These are phyloP conservation scores for Hydnomerulius pinastri DNA, from an alignment of 768 basidiomycete genomes.

Conservation along the genomic window DNA sequence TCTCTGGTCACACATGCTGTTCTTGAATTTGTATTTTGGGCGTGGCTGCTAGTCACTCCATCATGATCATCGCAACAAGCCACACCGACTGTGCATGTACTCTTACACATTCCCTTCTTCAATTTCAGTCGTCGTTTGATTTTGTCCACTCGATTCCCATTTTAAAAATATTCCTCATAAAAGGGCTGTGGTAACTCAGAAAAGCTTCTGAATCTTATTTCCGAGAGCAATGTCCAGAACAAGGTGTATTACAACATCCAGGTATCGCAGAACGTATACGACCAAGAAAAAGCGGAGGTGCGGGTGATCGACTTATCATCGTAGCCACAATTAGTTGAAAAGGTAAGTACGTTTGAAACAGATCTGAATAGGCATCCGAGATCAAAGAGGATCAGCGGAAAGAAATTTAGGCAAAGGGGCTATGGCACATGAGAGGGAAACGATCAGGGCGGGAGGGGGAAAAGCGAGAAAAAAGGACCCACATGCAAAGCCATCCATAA, in stretches of 20 bases:
- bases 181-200: not conserved
- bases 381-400: constrained; percentile 11
- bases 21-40: constrained; percentile 17
- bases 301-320: constrained; percentile 16
- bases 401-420: constrained; percentile 1
- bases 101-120: not conserved
- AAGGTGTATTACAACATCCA: constrained; percentile 39
- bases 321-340: constrained; percentile 24
- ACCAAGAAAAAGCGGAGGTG: constrained; percentile 25
- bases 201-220: constrained; percentile 13
- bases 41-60: constrained; percentile 1
- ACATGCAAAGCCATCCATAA: constrained; percentile 23
- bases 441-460: constrained; percentile 1
- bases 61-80: constrained; percentile 9
- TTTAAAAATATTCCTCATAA: not conserved
- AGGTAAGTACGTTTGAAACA: constrained; percentile 26
- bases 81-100: not conserved
- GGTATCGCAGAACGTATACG: constrained; percentile 36
- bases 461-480: constrained; percentile 21
- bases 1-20: constrained; percentile 7
- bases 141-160: not conserved
- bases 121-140: constrained; percentile 6
- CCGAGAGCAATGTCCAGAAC: constrained; percentile 28
- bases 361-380: constrained; percentile 10
- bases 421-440: constrained; percentile 24